Percentiles rank a stretch among this genome's conserved stretches.
Conservation (phyloP, 129 eudicot species). For the Tanacetum coccineum region DNA sequence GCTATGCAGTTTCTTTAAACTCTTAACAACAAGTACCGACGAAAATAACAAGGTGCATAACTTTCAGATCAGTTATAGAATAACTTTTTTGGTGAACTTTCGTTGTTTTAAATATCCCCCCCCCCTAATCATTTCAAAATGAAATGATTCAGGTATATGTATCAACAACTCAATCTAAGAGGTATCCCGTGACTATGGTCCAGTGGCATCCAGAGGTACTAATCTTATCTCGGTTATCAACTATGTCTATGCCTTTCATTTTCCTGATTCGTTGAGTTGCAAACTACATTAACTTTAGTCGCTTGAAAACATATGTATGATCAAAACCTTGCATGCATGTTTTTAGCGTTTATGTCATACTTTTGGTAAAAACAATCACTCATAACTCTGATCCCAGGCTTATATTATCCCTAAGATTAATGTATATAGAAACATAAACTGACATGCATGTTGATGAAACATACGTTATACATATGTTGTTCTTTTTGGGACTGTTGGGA, state of each 20-base stretch:
- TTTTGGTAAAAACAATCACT: no score
- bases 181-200: conserved; percentile 80
- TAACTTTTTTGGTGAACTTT: not conserved
- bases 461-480: no score
- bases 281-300: not conserved
- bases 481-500: no score
- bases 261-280: not conserved
- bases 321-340: no score
- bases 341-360: no score
- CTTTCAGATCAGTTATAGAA: conserved; percentile 11
- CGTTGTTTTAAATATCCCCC: not conserved
- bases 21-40: conserved; percentile 73
- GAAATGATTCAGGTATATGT: conserved; percentile 59
- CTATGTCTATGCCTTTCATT: not conserved
- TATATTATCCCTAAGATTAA: no score
- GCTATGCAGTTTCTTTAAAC: conserved; percentile 60
- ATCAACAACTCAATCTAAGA: conserved; percentile 71
- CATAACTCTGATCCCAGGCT: no score
- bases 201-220: conserved; percentile 99
- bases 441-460: no score
- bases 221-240: not conserved
- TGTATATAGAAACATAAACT: no score
- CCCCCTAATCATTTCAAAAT: not conserved
- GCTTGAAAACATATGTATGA: no score
- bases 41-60: conserved; percentile 50